phyloP scores from a whole-genome alignment of 139 green algal species.

The Chlamydomonas incerta region DNA sequence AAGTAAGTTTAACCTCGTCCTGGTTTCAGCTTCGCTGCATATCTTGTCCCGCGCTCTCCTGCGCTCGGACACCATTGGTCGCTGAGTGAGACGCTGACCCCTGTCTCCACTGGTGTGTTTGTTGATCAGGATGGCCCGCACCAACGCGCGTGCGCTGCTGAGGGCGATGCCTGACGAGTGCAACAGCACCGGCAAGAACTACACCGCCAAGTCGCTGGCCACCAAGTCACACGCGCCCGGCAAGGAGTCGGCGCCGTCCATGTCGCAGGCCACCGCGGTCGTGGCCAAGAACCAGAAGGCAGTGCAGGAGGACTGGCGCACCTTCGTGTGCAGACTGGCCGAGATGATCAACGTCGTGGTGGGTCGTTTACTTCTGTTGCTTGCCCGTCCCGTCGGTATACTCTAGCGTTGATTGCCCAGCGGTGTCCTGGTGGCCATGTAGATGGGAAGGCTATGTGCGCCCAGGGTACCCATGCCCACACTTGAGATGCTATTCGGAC shows the following conservation, averaged over 20 bases:
- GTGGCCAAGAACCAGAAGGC: background rate
- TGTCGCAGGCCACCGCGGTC: background rate
- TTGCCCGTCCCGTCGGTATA: too few relatives aligned
- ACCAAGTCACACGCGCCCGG: background rate
- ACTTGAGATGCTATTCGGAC: too few relatives aligned
- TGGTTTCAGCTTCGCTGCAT: too few relatives aligned
- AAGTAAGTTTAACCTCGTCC: conserved; percentile 18
- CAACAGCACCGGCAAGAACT: conserved; percentile 3
- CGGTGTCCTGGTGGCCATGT: too few relatives aligned
- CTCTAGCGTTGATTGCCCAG: too few relatives aligned
- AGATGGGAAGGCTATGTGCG: too few relatives aligned
- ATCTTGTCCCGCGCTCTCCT: too few relatives aligned
- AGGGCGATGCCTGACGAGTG: background rate
- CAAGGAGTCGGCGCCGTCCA: conserved; percentile 2
- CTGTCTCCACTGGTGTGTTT: too few relatives aligned
- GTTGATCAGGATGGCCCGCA: conserved; percentile 8
- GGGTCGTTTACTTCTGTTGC: too few relatives aligned
- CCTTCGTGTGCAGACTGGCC: background rate
- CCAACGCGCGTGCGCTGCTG: conserved; percentile 15
- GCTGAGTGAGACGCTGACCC: too few relatives aligned
- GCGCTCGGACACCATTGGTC: too few relatives aligned
- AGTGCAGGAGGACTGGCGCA: conserved; percentile 25
- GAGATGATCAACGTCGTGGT: background rate
- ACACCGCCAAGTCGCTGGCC: background rate
- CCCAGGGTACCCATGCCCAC: too few relatives aligned